Conservation (phyloP, 2,329 filamentous ascomycete genomes). For the Mycosphaerelloides madeirae region DNA sequence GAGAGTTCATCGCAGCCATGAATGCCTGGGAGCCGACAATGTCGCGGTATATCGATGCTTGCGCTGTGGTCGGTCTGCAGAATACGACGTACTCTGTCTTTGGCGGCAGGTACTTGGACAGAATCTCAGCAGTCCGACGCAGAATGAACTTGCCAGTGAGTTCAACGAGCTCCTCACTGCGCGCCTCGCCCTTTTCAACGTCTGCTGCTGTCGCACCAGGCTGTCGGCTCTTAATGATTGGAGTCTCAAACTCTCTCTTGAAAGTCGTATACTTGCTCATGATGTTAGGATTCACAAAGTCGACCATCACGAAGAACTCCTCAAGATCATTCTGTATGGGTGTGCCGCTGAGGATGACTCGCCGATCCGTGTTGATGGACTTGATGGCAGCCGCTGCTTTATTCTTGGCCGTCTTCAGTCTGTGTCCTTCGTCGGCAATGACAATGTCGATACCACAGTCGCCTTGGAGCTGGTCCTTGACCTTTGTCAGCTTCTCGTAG, state of each 20-base stretch:
- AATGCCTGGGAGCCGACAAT: constrained; percentile 63
- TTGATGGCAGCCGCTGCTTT: constrained; percentile 64
- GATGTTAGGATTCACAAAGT: constrained; percentile 64
- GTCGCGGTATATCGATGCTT: constrained; percentile 57
- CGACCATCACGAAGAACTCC: constrained; percentile 64
- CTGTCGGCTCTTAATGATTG: constrained; percentile 60
- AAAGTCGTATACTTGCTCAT: constrained; percentile 60
- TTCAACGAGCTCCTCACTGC: constrained; percentile 56
- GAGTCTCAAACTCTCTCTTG: constrained; percentile 59
- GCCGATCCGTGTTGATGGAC: constrained; percentile 55
- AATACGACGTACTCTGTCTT: constrained; percentile 66
- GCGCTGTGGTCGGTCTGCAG: constrained; percentile 57
- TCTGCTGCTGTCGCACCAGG: constrained; percentile 58
- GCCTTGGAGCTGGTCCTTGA: constrained; percentile 61
- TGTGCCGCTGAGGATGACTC: constrained; percentile 62
- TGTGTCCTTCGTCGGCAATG: constrained; percentile 65
- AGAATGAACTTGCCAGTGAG: constrained; percentile 62
- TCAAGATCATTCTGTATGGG: constrained; percentile 64
- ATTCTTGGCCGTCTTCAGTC: constrained; percentile 64
- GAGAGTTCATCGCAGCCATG: constrained; percentile 56
- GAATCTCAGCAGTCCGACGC: constrained; percentile 60
- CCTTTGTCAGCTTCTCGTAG: constrained; percentile 63
- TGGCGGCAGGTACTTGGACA: constrained; percentile 60
- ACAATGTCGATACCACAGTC: constrained; percentile 63
- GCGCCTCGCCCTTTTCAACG: constrained; percentile 59